These are phyloP conservation scores for Lactifluus piperatus DNA, from an alignment of 768 basidiomycete species.

Conservation along the genomic window DNA sequence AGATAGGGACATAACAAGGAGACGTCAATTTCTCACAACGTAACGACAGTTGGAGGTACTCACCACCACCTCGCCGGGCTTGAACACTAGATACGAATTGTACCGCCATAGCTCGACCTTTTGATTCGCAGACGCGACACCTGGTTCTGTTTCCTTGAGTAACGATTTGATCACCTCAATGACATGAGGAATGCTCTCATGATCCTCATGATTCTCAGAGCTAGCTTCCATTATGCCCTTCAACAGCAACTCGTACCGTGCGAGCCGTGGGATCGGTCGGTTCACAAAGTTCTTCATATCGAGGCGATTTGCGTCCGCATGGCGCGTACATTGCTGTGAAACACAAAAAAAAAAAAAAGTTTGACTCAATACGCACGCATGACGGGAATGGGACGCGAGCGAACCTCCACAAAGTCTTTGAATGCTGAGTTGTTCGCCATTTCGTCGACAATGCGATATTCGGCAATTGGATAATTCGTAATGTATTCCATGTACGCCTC, in stretches of 20 bases:
- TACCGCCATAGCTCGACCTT: slow-evolving; percentile 89
- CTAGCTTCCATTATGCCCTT: slow-evolving; percentile 74
- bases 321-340: slow-evolving; percentile 44
- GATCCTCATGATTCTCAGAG: slow-evolving; percentile 68
- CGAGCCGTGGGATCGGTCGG: slow-evolving; percentile 80
- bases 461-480: slow-evolving; percentile 88
- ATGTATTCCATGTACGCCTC: slow-evolving; percentile 91
- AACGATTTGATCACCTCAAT: slow-evolving; percentile 81
- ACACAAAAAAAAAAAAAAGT: not conserved
- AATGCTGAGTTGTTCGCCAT: slow-evolving; percentile 75
- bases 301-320: slow-evolving; percentile 69
- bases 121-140: slow-evolving; percentile 74
- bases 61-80: slow-evolving; percentile 63
- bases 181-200: slow-evolving; percentile 72
- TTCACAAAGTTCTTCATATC: slow-evolving; percentile 94
- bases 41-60: slow-evolving; percentile 18
- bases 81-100: slow-evolving; percentile 71
- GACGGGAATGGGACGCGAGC: slow-evolving; percentile 20
- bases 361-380: not conserved
- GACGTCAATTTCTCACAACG: not conserved
- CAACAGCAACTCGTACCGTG: slow-evolving; percentile 83
- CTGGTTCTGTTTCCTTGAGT: slow-evolving; percentile 82
- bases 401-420: slow-evolving; percentile 72
- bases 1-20: not conserved
- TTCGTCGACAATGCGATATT: slow-evolving; percentile 82